Evolutionary conservation across 2,329 filamentous ascomycete genomes (phyloP).

Genomic region (Diaporthe nobilis): DNA sequence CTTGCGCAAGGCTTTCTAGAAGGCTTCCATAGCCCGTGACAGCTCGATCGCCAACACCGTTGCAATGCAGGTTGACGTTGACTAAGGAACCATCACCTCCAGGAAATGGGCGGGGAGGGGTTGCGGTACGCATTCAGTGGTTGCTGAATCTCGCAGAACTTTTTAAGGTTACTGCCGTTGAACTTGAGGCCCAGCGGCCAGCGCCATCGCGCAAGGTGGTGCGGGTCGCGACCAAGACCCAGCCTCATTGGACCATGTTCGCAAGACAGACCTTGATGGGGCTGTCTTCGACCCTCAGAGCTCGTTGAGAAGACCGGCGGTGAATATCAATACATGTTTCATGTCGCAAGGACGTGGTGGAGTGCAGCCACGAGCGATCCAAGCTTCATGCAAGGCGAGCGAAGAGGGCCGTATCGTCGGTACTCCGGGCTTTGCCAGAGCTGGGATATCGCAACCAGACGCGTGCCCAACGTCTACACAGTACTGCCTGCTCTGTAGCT

Average conservation of each 20-base stretch:
- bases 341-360: conserved; percentile 28
- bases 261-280: conserved; percentile 17
- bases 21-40: conserved; percentile 28
- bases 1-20: conserved; percentile 36
- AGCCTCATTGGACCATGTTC: conserved; percentile 24
- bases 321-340: conserved; percentile 24
- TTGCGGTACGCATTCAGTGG: not conserved
- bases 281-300: conserved; percentile 5
- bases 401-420: conserved; percentile 11
- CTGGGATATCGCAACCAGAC: conserved; percentile 8
- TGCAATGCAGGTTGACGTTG: conserved; percentile 28
- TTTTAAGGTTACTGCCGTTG: conserved; percentile 14
- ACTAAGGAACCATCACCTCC: not conserved
- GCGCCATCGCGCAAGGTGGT: not conserved
- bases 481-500: not conserved
- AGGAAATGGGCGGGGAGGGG: not conserved
- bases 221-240: conserved; percentile 11
- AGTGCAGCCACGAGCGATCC: not conserved
- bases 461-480: conserved; percentile 1
- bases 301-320: conserved; percentile 32
- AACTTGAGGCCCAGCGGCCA: not conserved
- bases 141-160: not conserved
- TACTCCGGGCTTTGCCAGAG: not conserved
- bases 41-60: conserved; percentile 27
- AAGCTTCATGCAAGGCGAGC: conserved; percentile 23